A percentile compares a stretch with the other conserved stretches of the same genome.
Evolutionary conservation across 1,284 basidiomycete genomes (phyloP).

Genomic region (Vanrija humicola): DNA sequence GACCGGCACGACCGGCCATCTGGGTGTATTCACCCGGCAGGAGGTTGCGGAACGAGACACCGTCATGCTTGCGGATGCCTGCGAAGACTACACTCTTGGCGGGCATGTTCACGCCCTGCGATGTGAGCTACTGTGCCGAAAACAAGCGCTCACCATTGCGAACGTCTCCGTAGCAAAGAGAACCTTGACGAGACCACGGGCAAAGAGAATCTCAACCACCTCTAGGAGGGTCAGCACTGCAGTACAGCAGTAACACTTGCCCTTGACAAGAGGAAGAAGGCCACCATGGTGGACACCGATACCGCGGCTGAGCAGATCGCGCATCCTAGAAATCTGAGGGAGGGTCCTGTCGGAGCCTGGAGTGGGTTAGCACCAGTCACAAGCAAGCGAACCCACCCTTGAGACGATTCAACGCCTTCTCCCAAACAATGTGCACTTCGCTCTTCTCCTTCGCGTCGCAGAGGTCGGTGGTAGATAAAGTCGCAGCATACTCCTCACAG

Average conservation of each 20-base stretch:
- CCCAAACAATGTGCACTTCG: conserved; percentile 91
- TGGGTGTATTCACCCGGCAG: conserved; percentile 93
- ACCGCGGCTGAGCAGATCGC: conserved; percentile 82
- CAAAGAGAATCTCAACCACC: conserved; percentile 95
- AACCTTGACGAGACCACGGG: conserved; percentile 91
- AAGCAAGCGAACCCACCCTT: conserved; percentile 61
- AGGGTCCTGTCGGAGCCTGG: conserved; percentile 83
- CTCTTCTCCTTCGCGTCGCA: conserved; percentile 85
- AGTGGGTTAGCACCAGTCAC: background rate
- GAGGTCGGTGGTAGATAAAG: conserved; percentile 82
- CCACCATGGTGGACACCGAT: conserved; percentile 98
- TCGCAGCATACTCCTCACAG: conserved; percentile 93
- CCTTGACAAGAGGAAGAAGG: conserved; percentile 91
- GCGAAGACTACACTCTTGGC: conserved; percentile 97
- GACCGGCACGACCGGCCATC: conserved; percentile 97
- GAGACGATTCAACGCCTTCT: conserved; percentile 82
- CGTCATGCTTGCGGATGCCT: conserved; percentile 92
- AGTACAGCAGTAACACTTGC: conserved; percentile 50
- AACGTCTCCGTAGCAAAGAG: conserved; percentile 99
- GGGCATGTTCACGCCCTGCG: conserved; percentile 97
- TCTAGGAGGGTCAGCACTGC: conserved; percentile 67
- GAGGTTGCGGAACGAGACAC: conserved; percentile 76
- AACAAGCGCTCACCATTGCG: conserved; percentile 70
- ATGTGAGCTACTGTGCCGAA: background rate
- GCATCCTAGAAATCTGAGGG: conserved; percentile 92